Conservation (phyloP, 1,284 basidiomycete species). For the Leccinum pachyderme region DNA sequence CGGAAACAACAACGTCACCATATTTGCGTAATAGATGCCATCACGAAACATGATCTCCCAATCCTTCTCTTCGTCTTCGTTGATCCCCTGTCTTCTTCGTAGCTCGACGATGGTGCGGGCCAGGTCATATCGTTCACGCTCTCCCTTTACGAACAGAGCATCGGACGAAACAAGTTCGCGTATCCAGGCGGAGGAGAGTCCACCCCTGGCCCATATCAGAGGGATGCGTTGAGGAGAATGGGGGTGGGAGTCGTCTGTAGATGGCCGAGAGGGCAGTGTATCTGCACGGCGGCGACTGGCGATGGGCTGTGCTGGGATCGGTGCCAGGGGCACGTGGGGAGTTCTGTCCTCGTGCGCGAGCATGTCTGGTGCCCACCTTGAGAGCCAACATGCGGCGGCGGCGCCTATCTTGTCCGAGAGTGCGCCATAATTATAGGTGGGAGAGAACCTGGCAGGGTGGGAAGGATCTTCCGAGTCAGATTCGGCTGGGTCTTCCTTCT, state of each 20-base stretch:
- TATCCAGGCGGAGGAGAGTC: conserved; percentile 72
- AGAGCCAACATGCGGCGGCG: conserved; percentile 85
- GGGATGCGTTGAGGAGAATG: conserved; percentile 36
- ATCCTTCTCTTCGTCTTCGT: conserved; percentile 58
- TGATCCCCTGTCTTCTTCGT: conserved; percentile 49
- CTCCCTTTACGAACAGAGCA: conserved; percentile 76
- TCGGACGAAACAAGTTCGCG: conserved; percentile 77
- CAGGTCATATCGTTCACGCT: conserved; percentile 79
- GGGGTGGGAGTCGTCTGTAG: conserved; percentile 13
- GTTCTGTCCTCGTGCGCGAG: conserved; percentile 61
- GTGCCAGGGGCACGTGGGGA: conserved; percentile 14
- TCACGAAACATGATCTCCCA: conserved; percentile 74
- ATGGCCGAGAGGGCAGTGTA: conserved; percentile 28
- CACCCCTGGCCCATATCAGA: conserved; percentile 66
- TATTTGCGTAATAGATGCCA: conserved; percentile 87
- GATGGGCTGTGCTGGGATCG: conserved; percentile 10
- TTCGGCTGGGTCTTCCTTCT: conserved; percentile 39
- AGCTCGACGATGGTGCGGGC: conserved; percentile 77
- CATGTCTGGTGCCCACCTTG: conserved; percentile 82
- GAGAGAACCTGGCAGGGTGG: conserved; percentile 11
- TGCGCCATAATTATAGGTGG: conserved; percentile 71
- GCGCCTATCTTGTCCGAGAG: conserved; percentile 90
- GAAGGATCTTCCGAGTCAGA: conserved; percentile 27
- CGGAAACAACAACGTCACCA: conserved; percentile 47
- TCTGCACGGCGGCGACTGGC: conserved; percentile 29